These are phyloP conservation scores for Coemansia sp. DNA, from an alignment of 192 early-diverging fungal species.

Conservation along the genomic window DNA sequence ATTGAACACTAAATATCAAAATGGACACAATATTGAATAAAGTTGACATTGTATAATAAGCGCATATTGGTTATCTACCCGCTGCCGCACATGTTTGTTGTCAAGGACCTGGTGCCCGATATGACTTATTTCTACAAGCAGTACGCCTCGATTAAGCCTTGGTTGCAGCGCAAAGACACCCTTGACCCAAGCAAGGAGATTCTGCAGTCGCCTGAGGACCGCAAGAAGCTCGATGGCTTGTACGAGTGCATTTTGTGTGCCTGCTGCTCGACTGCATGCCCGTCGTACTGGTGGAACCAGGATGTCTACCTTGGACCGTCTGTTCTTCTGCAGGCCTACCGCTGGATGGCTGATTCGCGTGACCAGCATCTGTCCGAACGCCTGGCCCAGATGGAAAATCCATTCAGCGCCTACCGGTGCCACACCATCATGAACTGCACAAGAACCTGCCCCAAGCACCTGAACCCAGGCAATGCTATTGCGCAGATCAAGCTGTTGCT, in stretches of 20 bases:
- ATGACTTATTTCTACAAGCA: slow-evolving; percentile 97
- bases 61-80: slow-evolving; percentile 84
- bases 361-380: slow-evolving; percentile 89
- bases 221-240: slow-evolving; percentile 93
- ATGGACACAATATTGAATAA: too few relatives aligned
- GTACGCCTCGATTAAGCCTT: slow-evolving; percentile 96
- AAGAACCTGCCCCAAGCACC: slow-evolving; percentile 95
- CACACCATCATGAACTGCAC: slow-evolving; percentile 99
- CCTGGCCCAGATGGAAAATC: slow-evolving; percentile 84
- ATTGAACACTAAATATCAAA: too few relatives aligned
- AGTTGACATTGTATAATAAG: too few relatives aligned
- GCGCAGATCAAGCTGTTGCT: slow-evolving; percentile 94
- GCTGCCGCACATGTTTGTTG: slow-evolving; percentile 93
- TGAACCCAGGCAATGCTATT: slow-evolving; percentile 96
- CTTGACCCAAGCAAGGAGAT: slow-evolving; percentile 71
- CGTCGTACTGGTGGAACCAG: slow-evolving; percentile 97
- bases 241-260: slow-evolving; percentile 98
- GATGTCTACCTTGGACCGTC: slow-evolving; percentile 94
- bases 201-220: slow-evolving; percentile 88
- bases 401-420: slow-evolving; percentile 97
- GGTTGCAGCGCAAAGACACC: slow-evolving; percentile 80
- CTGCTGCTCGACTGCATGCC: slow-evolving; percentile 96
- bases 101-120: slow-evolving; percentile 97
- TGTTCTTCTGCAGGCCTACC: slow-evolving; percentile 95
- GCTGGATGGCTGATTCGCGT: slow-evolving; percentile 97